Evolutionary conservation across 148 eudicot genomes (phyloP), one percentile per base, ranked within the genome.

Genomic region (Simmondsia chinensis): DNA sequence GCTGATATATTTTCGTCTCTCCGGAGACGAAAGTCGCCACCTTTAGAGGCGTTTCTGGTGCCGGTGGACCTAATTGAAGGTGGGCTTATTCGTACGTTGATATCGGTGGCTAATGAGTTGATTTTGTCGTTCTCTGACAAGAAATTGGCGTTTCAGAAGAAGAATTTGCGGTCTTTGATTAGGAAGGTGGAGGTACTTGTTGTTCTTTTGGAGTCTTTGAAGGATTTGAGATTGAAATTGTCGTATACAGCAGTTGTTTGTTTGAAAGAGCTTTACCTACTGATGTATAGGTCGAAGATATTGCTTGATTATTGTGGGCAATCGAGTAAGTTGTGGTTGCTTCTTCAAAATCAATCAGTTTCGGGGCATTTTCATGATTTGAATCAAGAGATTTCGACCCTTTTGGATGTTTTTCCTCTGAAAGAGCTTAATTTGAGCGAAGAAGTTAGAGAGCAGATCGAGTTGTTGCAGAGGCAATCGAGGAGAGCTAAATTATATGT

Each of bases 321-420:
- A 1, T 80, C 87, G 27, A 73, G 91, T 49, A 78, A 69, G 48
- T 33, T 84, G 61, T 88, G 97, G 97, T 64, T 88, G 7, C 56
- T 88, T 33, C 60, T 88, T 20, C 97, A 88, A 43, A 84, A 77
- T 54, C 82, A 73, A 33, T 48, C 80, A 0, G 66, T 88, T 55
- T 77, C 94, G 0, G 87, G 93, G 1, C 84, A 84, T 73, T 88
- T 84, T 44, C 87, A 84, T 65, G 97, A 88, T 48, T 63, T 88
- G 28, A 73, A 65, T 60, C 82, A 72, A 44, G 91, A 88, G 26
- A 59, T 88, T 4, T 76, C 66, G 8, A 88, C 94, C 0, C 71
- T 88, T 33, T 62, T 88, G 62, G 97, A 88, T 74, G 93, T 88
- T 25, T 52, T 88, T 6, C 97, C 97, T 0, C 30, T 80, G 14